These are phyloP conservation scores for Austroboletus niveus DNA, from an alignment of 1,284 basidiomycete genomes.

Conservation along the genomic window DNA sequence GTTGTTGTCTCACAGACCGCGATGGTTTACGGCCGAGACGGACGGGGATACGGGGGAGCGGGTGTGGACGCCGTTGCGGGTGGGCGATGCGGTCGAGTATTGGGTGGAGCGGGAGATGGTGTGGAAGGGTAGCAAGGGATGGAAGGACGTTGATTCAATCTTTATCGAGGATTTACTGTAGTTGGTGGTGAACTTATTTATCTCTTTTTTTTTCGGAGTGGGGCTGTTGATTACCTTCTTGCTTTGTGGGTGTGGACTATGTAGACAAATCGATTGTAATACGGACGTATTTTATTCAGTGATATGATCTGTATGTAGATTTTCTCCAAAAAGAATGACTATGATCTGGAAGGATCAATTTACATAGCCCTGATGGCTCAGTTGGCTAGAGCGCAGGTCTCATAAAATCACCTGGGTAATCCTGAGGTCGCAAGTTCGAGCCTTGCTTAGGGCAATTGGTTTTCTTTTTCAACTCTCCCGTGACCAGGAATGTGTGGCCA, in stretches of 20 bases:
- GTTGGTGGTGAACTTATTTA: background rate
- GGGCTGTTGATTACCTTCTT: too few species aligned
- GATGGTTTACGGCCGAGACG: slow-evolving; percentile 78
- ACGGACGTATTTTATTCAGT: background rate
- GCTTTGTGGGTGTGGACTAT: background rate
- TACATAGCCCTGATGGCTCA: slow-evolving; percentile 30
- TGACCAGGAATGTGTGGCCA: too few species aligned
- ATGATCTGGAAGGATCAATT: too few species aligned
- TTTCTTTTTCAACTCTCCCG: too few species aligned
- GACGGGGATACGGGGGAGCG: slow-evolving; percentile 86
- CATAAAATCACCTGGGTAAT: slow-evolving; percentile 37
- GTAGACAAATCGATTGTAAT: background rate
- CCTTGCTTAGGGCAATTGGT: slow-evolving; percentile 42
- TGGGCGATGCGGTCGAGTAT: slow-evolving; percentile 66
- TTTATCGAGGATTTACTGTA: slow-evolving; percentile 59
- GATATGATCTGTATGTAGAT: background rate
- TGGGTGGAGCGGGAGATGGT: slow-evolving; percentile 79
- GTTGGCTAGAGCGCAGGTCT: slow-evolving; percentile 23
- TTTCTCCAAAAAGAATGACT: too few species aligned
- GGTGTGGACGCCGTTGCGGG: slow-evolving; percentile 73
- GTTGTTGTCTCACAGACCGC: slow-evolving; percentile 71
- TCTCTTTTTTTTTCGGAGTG: too few species aligned
- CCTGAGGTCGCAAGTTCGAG: slow-evolving; percentile 63
- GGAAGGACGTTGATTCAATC: slow-evolving; percentile 76
- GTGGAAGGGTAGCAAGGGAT: slow-evolving; percentile 48